Evolutionary conservation across 257 asterid genomes (phyloP).

Genomic region (Solanum rostratum): DNA sequence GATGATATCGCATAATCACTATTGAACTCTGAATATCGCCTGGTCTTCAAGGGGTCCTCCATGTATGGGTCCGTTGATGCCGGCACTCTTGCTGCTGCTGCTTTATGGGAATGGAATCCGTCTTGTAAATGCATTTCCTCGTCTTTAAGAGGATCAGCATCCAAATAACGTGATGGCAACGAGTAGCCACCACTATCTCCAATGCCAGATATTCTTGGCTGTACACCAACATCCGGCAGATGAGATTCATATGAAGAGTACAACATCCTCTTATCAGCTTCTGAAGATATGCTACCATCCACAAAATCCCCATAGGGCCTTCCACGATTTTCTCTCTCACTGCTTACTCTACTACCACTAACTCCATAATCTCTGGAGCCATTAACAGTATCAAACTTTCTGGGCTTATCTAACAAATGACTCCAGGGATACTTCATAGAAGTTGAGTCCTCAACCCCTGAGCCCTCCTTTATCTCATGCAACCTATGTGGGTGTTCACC

Average conservation of each 20-base stretch:
- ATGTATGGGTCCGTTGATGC: neutral
- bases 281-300: conserved; percentile 9
- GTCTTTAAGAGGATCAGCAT: conserved; percentile 16
- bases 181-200: conserved; percentile 12
- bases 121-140: conserved; percentile 16
- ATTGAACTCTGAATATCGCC: conserved; percentile 15
- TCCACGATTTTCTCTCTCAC: conserved; percentile 15
- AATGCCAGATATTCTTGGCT: conserved; percentile 6
- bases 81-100: conserved; percentile 11
- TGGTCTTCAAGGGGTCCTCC: conserved; percentile 13
- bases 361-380: conserved; percentile 10
- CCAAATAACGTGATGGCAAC: conserved; percentile 15
- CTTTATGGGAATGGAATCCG: conserved; percentile 15
- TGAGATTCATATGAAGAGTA: conserved; percentile 21
- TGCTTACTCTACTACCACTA: conserved; percentile 19
- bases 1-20: conserved; percentile 19
- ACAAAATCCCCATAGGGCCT: conserved; percentile 10
- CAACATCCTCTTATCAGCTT: conserved; percentile 28
- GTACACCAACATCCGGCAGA: conserved; percentile 10
- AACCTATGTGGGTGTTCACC: conserved; percentile 2
- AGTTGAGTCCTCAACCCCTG: conserved; percentile 16
- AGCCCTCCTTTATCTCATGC: conserved; percentile 10
- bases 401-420: conserved; percentile 20
- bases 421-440: conserved; percentile 19
- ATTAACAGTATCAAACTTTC: conserved; percentile 16